Evolutionary conservation across 139 green algal genomes (phyloP).

Genomic region (Asterochloris erici): DNA sequence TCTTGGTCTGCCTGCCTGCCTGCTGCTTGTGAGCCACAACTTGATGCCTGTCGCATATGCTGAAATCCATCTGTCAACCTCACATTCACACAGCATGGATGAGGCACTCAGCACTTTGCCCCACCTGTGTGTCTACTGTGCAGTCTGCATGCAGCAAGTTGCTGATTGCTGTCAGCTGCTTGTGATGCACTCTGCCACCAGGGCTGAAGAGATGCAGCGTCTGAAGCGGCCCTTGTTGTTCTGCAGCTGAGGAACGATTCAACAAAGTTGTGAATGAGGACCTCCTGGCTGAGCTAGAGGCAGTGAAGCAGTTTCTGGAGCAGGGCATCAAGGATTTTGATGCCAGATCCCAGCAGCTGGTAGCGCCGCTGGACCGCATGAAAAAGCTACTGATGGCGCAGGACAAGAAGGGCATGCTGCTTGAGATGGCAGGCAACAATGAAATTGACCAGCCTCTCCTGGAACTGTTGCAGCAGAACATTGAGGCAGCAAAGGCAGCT

Average conservation of each 20-base stretch:
- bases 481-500: conserved; percentile 57
- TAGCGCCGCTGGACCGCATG: conserved; percentile 56
- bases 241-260: conserved; percentile 51
- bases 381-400: conserved; percentile 70
- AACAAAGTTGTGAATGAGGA: conserved; percentile 48
- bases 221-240: not conserved
- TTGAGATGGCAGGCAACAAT: conserved; percentile 78
- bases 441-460: conserved; percentile 77
- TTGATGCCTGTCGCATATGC: not conserved
- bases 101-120: not conserved
- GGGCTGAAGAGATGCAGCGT: not conserved
- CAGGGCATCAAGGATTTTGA: conserved; percentile 66
- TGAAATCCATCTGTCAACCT: not conserved
- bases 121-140: not conserved
- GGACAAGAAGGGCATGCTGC: conserved; percentile 79
- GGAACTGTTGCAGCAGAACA: conserved; percentile 81
- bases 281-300: conserved; percentile 77
- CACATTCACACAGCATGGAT: not conserved
- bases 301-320: conserved; percentile 73
- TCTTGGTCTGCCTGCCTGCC: not conserved
- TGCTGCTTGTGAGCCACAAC: not conserved
- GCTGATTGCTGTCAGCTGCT: not conserved
- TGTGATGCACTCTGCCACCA: not conserved
- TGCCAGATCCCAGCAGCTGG: conserved; percentile 36
- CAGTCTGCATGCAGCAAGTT: not conserved